Evolutionary conservation across 129 eudicot species (phyloP), one percentile per base, ranked within the genome.

Genomic region (Centella asiatica): DNA sequence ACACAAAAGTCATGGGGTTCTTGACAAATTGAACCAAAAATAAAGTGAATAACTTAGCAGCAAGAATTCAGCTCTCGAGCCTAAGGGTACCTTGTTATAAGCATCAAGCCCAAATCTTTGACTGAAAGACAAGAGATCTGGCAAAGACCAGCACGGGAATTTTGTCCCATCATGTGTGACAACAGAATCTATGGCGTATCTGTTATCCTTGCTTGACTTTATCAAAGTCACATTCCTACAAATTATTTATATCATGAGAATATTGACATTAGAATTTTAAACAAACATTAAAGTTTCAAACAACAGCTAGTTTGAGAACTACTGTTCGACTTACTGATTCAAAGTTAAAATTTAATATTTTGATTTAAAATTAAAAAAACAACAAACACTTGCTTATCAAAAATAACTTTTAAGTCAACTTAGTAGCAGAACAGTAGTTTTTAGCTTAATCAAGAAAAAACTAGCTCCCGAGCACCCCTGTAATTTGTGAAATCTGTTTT

Each of bases 101-200:
- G 76, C 95, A 42, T 82, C 81, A 64, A 69, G 68, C 28, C 96
- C 95, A 70, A 85, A 69, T 23, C 62, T 75, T 4, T 80, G 75
- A 54, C 77, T 78, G 17, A 93, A 88, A 46, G 99, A 83, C 32
- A 73, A 68, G 2, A 93, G 77, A 78, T 93, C 78, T 9, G 87
- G 80, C 73, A 93, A 39, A 1, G 93, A 72, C 93, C 89, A 88
- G 56, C 99, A 93, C 0, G 96, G 96, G 48, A 84, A 88, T 44
- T 80, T 84, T 0, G 75, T 74, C 48, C 99, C 99, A 61, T 93
- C 99, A 47, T 93, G 96, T 29, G 95, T 77, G 26, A 93, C 99
- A 58, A 83, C 95, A 17, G 95, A 82, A 80, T 93, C 95, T 0
- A 61, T 20, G 0, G 95, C 96, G 15, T 93, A 93, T 48, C 96